Conservation (phyloP, 2,329 filamentous ascomycete genomes). For the Cucurbitaria berberidis region DNA sequence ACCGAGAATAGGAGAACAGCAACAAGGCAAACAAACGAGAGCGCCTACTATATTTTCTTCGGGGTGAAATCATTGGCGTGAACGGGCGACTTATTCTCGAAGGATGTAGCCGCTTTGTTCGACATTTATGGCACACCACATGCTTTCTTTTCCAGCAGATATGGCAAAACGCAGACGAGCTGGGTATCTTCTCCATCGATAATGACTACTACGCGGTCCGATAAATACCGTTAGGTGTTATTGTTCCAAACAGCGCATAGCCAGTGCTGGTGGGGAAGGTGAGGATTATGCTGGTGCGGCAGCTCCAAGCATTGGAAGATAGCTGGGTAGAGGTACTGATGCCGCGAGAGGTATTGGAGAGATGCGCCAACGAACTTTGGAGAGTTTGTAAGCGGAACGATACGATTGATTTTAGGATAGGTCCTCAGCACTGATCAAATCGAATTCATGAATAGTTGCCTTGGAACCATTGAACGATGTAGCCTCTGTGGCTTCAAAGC, state of each 20-base stretch:
- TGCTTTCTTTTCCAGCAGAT: not conserved
- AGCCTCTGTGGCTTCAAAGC: too few species aligned
- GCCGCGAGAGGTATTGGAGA: not conserved
- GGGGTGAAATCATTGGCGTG: constrained; percentile 5
- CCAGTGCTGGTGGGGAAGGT: not conserved
- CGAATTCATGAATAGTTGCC: too few species aligned
- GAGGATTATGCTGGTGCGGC: constrained; percentile 1
- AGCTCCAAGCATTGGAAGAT: not conserved
- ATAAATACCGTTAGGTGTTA: not conserved
- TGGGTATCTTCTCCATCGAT: not conserved
- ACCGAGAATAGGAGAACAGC: not conserved
- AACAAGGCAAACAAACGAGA: not conserved
- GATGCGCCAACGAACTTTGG: not conserved
- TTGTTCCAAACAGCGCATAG: not conserved
- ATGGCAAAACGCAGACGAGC: not conserved
- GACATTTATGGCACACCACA: constrained; percentile 6
- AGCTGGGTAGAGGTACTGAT: not conserved
- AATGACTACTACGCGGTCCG: not conserved
- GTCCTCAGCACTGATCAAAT: too few species aligned
- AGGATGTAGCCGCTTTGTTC: constrained; percentile 2
- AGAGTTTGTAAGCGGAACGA: not conserved
- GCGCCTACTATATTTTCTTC: not conserved
- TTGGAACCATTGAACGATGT: too few species aligned
- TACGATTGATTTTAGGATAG: too few species aligned
- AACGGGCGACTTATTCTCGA: constrained; percentile 1